A percentile compares a stretch with the other conserved stretches of the same genome.
phyloP scores from a whole-genome alignment of 164 flowering plant genomes.

The Aristolochia fimbriata region DNA sequence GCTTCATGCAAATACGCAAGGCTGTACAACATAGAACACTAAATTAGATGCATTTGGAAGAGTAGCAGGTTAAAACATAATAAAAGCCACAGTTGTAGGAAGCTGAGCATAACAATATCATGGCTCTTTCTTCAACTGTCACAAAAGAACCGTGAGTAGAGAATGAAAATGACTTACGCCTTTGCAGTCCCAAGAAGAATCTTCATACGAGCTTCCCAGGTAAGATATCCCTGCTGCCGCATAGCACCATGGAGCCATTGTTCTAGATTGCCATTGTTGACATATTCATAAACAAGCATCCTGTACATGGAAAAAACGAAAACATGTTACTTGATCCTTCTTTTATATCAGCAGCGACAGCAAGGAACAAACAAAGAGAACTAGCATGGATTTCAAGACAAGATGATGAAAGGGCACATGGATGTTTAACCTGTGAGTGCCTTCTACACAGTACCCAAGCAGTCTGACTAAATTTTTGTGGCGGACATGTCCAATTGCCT shows the following conservation, averaged over 20 bases:
- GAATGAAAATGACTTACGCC: conserved; percentile 45
- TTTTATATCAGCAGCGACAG: background rate
- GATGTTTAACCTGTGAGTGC: conserved; percentile 60
- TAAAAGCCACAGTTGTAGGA: too few species aligned
- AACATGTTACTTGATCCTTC: background rate
- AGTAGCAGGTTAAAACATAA: background rate
- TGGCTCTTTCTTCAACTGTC: too few species aligned
- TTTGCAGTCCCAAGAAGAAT: conserved; percentile 82
- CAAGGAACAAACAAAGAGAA: background rate
- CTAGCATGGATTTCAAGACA: background rate
- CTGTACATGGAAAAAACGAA: conserved; percentile 17
- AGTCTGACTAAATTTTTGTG: conserved; percentile 91
- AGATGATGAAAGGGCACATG: background rate
- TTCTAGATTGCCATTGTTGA: conserved; percentile 79
- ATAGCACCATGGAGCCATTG: conserved; percentile 91
- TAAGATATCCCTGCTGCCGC: conserved; percentile 68
- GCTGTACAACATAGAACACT: conserved; percentile 27
- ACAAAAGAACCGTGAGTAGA: background rate
- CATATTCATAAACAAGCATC: conserved; percentile 81
- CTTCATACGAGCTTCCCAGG: conserved; percentile 89
- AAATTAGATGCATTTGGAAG: background rate
- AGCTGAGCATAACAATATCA: background rate
- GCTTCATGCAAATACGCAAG: conserved; percentile 90
- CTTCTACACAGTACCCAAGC: conserved; percentile 87
- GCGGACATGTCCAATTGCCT: conserved; percentile 89